Evolutionary conservation across 2,329 filamentous ascomycete genomes (phyloP).

Genomic region (Pseudogymnoascus sp.): DNA sequence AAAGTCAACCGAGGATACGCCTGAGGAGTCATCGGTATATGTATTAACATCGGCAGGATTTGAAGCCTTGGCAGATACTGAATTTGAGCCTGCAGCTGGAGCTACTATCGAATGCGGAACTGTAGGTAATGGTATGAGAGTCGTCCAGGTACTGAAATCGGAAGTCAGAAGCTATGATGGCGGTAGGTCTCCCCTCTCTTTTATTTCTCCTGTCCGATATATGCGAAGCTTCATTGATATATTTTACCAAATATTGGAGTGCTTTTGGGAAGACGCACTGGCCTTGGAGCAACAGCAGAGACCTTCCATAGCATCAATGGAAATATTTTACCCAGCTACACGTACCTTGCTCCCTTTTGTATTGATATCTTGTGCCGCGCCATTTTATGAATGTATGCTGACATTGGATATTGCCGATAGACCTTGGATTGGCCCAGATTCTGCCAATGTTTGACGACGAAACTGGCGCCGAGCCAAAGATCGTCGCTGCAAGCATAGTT

Average conservation of each 20-base stretch:
- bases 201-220: constrained; percentile 7
- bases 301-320: constrained; percentile 33
- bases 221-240: constrained; percentile 28
- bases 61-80: constrained; percentile 69
- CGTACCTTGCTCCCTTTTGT: constrained; percentile 17
- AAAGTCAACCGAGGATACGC: constrained; percentile 55
- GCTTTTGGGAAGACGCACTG: constrained; percentile 3
- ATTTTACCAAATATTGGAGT: constrained; percentile 22
- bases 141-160: constrained; percentile 80
- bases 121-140: constrained; percentile 69
- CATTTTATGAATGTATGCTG: constrained; percentile 3
- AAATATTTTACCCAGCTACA: constrained; percentile 26
- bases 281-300: neutral
- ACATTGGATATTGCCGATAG: constrained; percentile 35
- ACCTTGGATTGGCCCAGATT: constrained; percentile 83
- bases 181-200: constrained; percentile 48
- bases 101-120: constrained; percentile 79
- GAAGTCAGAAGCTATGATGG: constrained; percentile 88
- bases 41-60: constrained; percentile 66
- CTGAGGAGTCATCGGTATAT: constrained; percentile 73
- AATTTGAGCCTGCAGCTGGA: constrained; percentile 87
- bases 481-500: constrained; percentile 73
- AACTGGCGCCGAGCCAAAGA: constrained; percentile 70
- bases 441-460: constrained; percentile 89
- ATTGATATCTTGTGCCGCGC: constrained; percentile 22